A percentile compares a stretch with the other conserved stretches of the same genome.
These are phyloP conservation scores for Jacaranda mimosifolia DNA, from an alignment of 257 asterid species.

Conservation along the genomic window DNA sequence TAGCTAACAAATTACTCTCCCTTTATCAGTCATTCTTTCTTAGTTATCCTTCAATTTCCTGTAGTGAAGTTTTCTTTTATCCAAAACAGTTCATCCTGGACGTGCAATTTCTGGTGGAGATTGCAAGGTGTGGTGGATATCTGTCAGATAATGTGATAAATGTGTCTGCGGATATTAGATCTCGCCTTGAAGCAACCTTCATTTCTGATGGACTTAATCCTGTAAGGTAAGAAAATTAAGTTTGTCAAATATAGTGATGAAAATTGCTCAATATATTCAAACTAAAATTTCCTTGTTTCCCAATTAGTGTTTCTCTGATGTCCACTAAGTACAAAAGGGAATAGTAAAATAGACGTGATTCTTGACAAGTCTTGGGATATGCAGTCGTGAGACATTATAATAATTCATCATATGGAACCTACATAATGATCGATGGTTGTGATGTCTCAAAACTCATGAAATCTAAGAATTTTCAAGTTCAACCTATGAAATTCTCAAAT, in stretches of 20 bases:
- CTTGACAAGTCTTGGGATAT: background rate
- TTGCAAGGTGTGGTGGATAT: conserved; percentile 66
- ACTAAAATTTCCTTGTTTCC: background rate
- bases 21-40: too few species aligned
- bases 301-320: background rate
- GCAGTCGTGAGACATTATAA: too few species aligned
- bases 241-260: background rate
- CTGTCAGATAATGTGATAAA: conserved; percentile 46
- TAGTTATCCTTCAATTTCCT: background rate
- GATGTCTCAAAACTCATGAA: too few species aligned
- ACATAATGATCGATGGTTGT: too few species aligned
- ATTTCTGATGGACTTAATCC: conserved; percentile 47
- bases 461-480: too few species aligned
- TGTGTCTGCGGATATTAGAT: conserved; percentile 37
- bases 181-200: conserved; percentile 47
- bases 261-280: background rate
- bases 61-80: conserved; percentile 14
- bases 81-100: conserved; percentile 63
- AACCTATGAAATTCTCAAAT: too few species aligned
- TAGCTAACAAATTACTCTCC: too few species aligned
- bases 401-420: too few species aligned
- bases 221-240: conserved; percentile 52
- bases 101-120: conserved; percentile 71
- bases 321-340: background rate
- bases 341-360: background rate